These are phyloP conservation scores for Gossypium herbaceum DNA, from an alignment of 345 rosid genomes.

Conservation along the genomic window DNA sequence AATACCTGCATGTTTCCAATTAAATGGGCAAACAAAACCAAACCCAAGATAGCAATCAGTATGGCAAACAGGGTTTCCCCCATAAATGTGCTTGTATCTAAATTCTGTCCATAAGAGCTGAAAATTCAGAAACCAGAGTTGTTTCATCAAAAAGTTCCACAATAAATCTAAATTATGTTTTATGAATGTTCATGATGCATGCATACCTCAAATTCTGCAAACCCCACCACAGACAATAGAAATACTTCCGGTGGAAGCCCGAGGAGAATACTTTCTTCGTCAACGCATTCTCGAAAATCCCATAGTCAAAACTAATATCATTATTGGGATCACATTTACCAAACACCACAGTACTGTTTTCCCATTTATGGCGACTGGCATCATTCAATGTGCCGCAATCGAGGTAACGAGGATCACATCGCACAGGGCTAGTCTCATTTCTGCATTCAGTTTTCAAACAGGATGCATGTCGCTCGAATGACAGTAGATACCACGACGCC, in stretches of 20 bases:
- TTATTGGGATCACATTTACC: slow-evolving; percentile 51
- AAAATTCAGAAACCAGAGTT: slow-evolving; percentile 16
- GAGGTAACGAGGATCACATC: slow-evolving; percentile 45
- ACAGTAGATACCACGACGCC: slow-evolving; percentile 85
- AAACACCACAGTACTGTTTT: slow-evolving; percentile 54
- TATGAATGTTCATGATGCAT: not conserved
- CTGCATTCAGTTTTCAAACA: slow-evolving; percentile 73
- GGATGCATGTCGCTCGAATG: slow-evolving; percentile 70
- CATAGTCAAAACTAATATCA: slow-evolving; percentile 48
- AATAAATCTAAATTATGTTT: not conserved
- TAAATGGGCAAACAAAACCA: slow-evolving; percentile 60
- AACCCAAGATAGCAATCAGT: slow-evolving; percentile 46
- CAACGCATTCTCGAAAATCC: slow-evolving; percentile 63
- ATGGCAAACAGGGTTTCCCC: slow-evolving; percentile 60
- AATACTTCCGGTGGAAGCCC: slow-evolving; percentile 57
- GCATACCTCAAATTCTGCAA: slow-evolving; percentile 81
- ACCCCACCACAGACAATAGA: slow-evolving; percentile 95
- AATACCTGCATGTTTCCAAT: slow-evolving; percentile 66
- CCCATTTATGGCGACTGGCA: slow-evolving; percentile 37
- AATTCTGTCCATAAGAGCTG: slow-evolving; percentile 55
- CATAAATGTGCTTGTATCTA: slow-evolving; percentile 43
- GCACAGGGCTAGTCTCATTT: slow-evolving; percentile 35
- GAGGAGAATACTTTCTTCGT: slow-evolving; percentile 58
- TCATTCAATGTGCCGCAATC: slow-evolving; percentile 50
- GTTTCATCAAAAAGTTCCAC: not conserved